Percentiles rank a stretch among this genome's conserved stretches.
Evolutionary conservation across 1,139 yeast genomes (phyloP).

Genomic region (Schizosaccharomyces versatilis): DNA sequence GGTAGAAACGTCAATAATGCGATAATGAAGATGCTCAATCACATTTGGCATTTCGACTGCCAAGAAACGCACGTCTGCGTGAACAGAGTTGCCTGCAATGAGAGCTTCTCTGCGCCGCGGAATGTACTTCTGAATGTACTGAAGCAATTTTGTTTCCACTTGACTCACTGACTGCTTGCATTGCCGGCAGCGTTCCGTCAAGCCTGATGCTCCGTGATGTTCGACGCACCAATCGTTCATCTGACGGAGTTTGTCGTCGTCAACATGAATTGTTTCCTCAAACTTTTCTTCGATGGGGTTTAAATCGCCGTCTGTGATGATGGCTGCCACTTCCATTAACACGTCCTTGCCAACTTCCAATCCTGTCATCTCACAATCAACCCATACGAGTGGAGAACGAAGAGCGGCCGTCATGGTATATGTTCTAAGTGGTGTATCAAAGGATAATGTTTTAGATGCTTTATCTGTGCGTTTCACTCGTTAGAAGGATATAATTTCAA

Average conservation of each 20-base stretch:
- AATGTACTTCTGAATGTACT: slow-evolving; percentile 36
- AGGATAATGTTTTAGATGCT: no score
- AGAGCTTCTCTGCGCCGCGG: slow-evolving; percentile 33
- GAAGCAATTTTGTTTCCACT: slow-evolving; percentile 43
- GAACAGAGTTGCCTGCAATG: slow-evolving; percentile 78
- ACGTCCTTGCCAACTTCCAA: slow-evolving; percentile 45
- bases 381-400: background rate
- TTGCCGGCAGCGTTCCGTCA: slow-evolving; percentile 43
- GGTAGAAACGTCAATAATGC: slow-evolving; percentile 73
- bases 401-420: background rate
- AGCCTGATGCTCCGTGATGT: slow-evolving; percentile 30
- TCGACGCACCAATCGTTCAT: slow-evolving; percentile 67
- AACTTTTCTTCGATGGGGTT: slow-evolving; percentile 50
- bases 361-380: slow-evolving; percentile 52
- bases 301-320: slow-evolving; percentile 64
- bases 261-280: slow-evolving; percentile 61
- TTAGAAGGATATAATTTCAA: no score
- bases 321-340: slow-evolving; percentile 79
- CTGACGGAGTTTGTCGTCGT: slow-evolving; percentile 35
- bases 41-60: slow-evolving; percentile 61
- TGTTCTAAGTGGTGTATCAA: no score
- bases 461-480: no score
- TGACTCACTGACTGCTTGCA: slow-evolving; percentile 32
- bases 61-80: slow-evolving; percentile 78
- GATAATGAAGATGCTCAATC: slow-evolving; percentile 37